Evolutionary conservation across 2,329 filamentous ascomycete genomes (phyloP).

Genomic region (Trichoderma sp.): DNA sequence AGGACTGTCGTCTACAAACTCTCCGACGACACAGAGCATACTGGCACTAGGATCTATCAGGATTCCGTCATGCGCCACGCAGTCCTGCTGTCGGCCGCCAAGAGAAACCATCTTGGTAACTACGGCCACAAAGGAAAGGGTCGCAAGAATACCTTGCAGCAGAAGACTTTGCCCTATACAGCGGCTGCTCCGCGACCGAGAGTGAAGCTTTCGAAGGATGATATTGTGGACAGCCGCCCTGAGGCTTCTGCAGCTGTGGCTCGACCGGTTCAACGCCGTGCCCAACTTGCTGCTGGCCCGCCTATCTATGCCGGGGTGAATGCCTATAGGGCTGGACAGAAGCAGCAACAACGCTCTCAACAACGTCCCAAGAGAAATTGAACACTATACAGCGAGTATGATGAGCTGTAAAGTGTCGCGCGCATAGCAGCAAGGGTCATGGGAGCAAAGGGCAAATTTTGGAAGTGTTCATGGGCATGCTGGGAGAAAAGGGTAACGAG

Average conservation of each 20-base stretch:
- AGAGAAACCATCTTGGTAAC: slow-evolving; percentile 22
- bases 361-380: neutral
- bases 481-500: neutral
- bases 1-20: slow-evolving; percentile 25
- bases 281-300: neutral
- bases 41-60: slow-evolving; percentile 19
- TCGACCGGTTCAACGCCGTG: neutral
- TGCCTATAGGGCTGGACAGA: slow-evolving; percentile 27
- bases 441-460: neutral
- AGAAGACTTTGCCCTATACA: neutral
- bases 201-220: neutral
- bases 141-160: neutral
- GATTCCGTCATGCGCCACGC: slow-evolving; percentile 34
- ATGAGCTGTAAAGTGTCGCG: neutral
- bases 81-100: slow-evolving; percentile 32
- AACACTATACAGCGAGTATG: neutral
- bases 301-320: slow-evolving; percentile 32
- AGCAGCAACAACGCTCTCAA: neutral
- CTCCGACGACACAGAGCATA: slow-evolving; percentile 4
- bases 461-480: neutral
- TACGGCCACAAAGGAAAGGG: neutral
- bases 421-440: neutral
- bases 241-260: neutral
- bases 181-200: neutral
- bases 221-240: neutral